A percentile compares a stretch with the other conserved stretches of the same genome.
These are phyloP conservation scores for Termitomyces sp. DNA, from an alignment of 768 basidiomycete species.

Conservation along the genomic window DNA sequence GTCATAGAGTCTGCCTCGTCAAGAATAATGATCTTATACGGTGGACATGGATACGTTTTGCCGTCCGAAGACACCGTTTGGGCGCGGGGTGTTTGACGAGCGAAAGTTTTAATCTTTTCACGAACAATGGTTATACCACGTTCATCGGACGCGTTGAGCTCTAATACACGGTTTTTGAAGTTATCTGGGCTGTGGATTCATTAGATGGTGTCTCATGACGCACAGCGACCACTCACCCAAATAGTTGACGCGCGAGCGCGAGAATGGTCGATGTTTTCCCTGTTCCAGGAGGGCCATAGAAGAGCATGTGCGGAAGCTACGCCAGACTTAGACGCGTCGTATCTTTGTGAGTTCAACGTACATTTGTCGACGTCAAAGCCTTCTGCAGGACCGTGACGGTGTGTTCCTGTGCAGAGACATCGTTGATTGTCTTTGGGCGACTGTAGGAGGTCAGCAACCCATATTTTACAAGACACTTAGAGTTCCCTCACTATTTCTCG, in stretches of 20 bases:
- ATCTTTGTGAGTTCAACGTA: slow-evolving; percentile 25
- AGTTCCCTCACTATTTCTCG: slow-evolving; percentile 85
- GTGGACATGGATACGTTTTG: slow-evolving; percentile 90
- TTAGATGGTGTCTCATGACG: not conserved
- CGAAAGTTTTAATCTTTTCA: slow-evolving; percentile 99
- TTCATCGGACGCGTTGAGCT: slow-evolving; percentile 98
- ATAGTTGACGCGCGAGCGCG: slow-evolving; percentile 88
- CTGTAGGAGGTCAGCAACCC: slow-evolving; percentile 36
- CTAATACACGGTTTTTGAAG: slow-evolving; percentile 88
- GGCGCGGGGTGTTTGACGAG: slow-evolving; percentile 87
- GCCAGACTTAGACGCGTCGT: not conserved
- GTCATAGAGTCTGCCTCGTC: slow-evolving; percentile 99
- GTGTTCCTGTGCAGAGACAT: slow-evolving; percentile 96
- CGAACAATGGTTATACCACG: slow-evolving; percentile 95
- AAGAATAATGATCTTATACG: slow-evolving; percentile 97
- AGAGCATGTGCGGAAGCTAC: slow-evolving; percentile 98
- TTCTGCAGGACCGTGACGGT: slow-evolving; percentile 90
- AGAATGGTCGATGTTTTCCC: slow-evolving; percentile 99
- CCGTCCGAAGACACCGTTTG: slow-evolving; percentile 69
- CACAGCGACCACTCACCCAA: slow-evolving; percentile 60
- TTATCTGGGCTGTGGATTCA: slow-evolving; percentile 76
- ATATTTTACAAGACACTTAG: not conserved
- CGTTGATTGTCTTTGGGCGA: slow-evolving; percentile 96
- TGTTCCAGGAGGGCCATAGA: slow-evolving; percentile 98
- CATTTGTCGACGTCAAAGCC: slow-evolving; percentile 90